Evolutionary conservation across 805 yeast species (phyloP), one percentile per base, ranked within the genome.

Genomic region (Yarrowia sp.): DNA sequence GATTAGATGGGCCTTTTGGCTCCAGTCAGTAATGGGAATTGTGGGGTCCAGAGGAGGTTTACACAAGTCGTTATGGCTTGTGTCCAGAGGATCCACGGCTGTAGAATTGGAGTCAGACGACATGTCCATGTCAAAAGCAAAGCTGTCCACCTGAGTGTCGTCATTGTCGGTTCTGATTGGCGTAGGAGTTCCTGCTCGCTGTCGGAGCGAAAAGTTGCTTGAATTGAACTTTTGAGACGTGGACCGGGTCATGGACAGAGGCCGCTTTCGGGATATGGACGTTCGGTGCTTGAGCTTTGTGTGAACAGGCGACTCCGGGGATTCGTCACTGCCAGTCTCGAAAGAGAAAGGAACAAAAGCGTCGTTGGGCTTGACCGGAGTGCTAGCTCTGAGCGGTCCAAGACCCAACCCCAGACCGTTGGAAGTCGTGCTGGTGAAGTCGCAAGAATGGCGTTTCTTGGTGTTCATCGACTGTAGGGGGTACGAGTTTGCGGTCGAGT

Each of bases 11-110:
- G 63, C 32, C 32, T 58, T 58, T 14, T 58, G 63, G 40, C 51
- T 32, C 63, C 63, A 58, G 44, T 58, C 63, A 12, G 63, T 58
- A 51, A 58, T 58, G 49, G 63, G 61, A 22, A 54, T 54, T 36
- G 61, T 54, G 7, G 46, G 44, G 26, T 36, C 46, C 7, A 54
- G 30, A 8, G 30, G 30, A 4, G 41, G 16, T 11, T 22, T 51
- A 33, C 22, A 2, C 2, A 17, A 33, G 22, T 24, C 43, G 16
- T 14, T 24, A 14, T 35, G 30, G 4, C n/a, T 16, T 12, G 24
- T 26, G n/a, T 54, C 61, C 35, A 54, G 61, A 14, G 61, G 61
- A 14, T 54, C 61, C 11, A 54, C 61, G 7, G 46, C 61, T 3
- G 61, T 54, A 7, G 38, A 12, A 33, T 36, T 38, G 4, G 61